These are phyloP conservation scores for Babesia divergens DNA, from an alignment of 169 alveolate genomes.

Conservation along the genomic window DNA sequence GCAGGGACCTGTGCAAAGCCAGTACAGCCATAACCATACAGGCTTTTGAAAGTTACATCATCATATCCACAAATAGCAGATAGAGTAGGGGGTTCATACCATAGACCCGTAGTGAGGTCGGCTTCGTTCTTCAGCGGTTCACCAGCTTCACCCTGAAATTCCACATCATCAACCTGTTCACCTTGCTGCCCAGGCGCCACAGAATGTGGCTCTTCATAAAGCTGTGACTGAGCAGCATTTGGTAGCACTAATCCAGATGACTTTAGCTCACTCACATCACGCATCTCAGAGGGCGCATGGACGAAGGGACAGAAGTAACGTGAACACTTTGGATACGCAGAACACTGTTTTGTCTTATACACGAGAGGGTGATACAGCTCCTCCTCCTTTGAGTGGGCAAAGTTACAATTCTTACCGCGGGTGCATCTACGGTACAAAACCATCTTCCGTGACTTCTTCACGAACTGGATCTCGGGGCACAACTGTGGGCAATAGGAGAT, in stretches of 20 bases:
- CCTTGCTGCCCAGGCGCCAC: neutral
- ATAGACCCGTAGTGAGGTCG: constrained; percentile 17
- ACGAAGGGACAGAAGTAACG: constrained; percentile 84
- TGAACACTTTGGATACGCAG: constrained; percentile 78
- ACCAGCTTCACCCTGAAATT: neutral
- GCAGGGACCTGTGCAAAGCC: constrained; percentile 40
- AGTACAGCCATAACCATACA: constrained; percentile 36
- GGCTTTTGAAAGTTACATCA: constrained; percentile 39
- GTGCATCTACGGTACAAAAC: constrained; percentile 78
- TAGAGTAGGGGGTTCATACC: constrained; percentile 49
- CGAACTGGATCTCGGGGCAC: constrained; percentile 67
- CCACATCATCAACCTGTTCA: neutral
- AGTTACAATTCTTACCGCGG: constrained; percentile 85
- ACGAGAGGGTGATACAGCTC: constrained; percentile 87
- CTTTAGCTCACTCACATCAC: constrained; percentile 44
- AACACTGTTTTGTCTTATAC: constrained; percentile 84
- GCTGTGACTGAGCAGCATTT: neutral
- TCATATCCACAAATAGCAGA: constrained; percentile 50
- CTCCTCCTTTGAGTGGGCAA: constrained; percentile 89
- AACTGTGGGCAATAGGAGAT: constrained; percentile 61
- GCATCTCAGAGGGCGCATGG: constrained; percentile 63
- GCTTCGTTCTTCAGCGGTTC: constrained; percentile 3
- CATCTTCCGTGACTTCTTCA: constrained; percentile 72
- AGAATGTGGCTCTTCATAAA: neutral
- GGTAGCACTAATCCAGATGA: neutral